Base-by-base conservation (phyloP, 805 yeast genomes). In the Ogataea saltuana region DNA sequence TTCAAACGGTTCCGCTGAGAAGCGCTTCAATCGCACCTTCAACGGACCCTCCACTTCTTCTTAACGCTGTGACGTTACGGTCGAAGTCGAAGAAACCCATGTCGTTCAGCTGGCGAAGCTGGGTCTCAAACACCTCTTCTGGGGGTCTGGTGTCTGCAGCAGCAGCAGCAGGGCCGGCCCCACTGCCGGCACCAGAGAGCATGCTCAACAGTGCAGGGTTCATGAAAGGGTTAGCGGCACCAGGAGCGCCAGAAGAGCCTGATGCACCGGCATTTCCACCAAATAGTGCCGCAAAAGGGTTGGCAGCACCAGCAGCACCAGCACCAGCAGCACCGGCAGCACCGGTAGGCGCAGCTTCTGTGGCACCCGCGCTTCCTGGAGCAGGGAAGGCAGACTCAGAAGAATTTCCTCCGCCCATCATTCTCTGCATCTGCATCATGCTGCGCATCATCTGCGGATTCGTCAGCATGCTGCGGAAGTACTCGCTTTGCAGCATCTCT, bases 11-110 rank as follows among this genome's bases (percentile, higher is more conserved):
- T 20, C 85, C 86, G 48, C 75, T 84, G 45, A 90, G 74, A 55
- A 90, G 70, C 41, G 88, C 86, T 65, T 91, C 97, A 39, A 91
- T 74, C 9, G 99, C 99, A 34, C 97, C 97, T 68, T 91, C 97
- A 19, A 91, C 97, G 50, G 90, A 87, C 7, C 99, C 99, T 25
- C 99, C 99, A 42, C 91, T 81, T 68, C 98, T 81, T 70, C 97
- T 81, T 56, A 93, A 75, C 1, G 98, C 98, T 21, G 81, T 82
- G 18, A 93, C 89, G 60, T 93, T 93, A 54, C 87, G 76, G 54
- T 91, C 98, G 61, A 91, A 91, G 54, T 91, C 97, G 53, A 78
- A 80, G 69, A 91, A 91, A 6, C 93, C 93, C 76, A 85, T 83
- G 58, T 85, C 91, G 59, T 84, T 86, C 56, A 83, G 69, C 59